phyloP scores from a whole-genome alignment of 768 basidiomycete genomes.

The Tephrocybe sp. region DNA sequence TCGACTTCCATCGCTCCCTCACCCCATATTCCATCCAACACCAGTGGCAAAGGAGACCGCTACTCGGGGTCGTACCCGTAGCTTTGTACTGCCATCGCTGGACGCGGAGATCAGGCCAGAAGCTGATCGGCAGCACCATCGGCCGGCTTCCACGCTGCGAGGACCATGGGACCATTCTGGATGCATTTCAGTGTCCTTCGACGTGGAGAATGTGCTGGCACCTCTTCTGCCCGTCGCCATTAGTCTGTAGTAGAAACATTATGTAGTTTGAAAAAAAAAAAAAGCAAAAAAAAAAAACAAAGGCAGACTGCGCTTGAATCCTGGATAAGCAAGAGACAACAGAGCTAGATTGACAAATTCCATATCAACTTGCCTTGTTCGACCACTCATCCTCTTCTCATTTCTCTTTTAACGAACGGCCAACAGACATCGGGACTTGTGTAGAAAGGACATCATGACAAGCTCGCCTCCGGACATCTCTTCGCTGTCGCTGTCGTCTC shows the following conservation, averaged over 20 bases:
- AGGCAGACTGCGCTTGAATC: too few species aligned
- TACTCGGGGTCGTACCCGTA: conserved; percentile 13
- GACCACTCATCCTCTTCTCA: conserved; percentile 26
- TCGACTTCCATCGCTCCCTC: conserved; percentile 65
- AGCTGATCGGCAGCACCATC: conserved; percentile 15
- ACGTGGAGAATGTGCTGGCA: conserved; percentile 47
- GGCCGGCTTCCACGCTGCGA: conserved; percentile 28
- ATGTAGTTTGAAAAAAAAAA: conserved; percentile 6
- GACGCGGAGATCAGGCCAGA: conserved; percentile 6
- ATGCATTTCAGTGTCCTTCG: conserved; percentile 39
- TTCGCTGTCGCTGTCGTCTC: conserved; percentile 67
- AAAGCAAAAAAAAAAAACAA: too few species aligned
- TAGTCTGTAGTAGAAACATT: conserved; percentile 14
- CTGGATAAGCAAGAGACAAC: conserved; percentile 35
- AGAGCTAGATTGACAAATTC: conserved; percentile 18
- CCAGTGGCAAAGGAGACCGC: conserved; percentile 16
- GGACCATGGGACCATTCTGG: conserved; percentile 64
- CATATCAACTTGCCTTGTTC: conserved; percentile 20
- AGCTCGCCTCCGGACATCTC: conserved; percentile 81
- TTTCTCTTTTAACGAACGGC: conserved; percentile 34
- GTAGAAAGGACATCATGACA: conserved; percentile 61
- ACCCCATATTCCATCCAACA: conserved; percentile 46
- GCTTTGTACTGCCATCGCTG: conserved; percentile 12
- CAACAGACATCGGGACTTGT: conserved; percentile 22
- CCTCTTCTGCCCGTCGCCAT: conserved; percentile 46